Conservation (phyloP, 306 rosid species). For the Quercus berberidifolia region DNA sequence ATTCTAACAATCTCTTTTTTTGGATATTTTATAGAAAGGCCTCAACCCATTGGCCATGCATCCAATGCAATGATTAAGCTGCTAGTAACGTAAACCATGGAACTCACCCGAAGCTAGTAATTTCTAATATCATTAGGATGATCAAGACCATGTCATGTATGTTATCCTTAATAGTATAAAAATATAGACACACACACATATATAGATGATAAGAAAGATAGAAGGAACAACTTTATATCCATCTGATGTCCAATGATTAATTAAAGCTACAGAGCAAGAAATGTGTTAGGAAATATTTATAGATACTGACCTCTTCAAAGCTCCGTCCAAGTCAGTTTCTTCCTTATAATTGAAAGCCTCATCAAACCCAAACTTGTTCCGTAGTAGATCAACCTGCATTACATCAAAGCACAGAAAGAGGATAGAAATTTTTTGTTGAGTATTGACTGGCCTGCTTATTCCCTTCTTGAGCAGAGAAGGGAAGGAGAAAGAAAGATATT, state of each 20-base stretch:
- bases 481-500: not conserved
- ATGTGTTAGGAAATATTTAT: not conserved
- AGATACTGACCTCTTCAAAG: not conserved
- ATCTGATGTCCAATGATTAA: not conserved
- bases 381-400: not conserved
- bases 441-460: not conserved
- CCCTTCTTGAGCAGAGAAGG: not conserved
- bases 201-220: not conserved
- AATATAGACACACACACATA: not conserved
- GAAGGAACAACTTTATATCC: not conserved
- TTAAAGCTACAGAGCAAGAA: not conserved
- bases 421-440: not conserved
- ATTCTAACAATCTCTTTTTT: no score
- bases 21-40: no score
- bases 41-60: no score
- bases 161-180: not conserved
- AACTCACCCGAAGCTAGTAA: no score
- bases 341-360: conserved; percentile 2
- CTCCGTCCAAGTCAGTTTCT: not conserved
- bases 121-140: no score
- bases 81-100: no score
- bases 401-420: not conserved
- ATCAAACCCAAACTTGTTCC: not conserved
- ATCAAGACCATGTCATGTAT: not conserved
- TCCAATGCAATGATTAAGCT: no score